These are phyloP conservation scores for Fraxinus baroniana DNA, from an alignment of 305 asterid species.

Conservation along the genomic window DNA sequence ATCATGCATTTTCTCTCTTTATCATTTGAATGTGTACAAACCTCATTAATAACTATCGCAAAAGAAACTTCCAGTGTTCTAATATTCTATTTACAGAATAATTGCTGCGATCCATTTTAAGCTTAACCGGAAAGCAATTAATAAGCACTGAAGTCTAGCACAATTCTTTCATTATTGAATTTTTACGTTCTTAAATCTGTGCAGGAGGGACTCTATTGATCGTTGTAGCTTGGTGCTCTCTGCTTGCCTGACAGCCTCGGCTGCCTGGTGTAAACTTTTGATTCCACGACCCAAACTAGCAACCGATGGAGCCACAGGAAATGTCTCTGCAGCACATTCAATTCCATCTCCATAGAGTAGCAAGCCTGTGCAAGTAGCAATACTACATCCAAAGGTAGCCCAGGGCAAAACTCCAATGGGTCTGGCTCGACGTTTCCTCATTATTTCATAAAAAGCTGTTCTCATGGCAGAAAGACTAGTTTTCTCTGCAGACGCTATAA, in stretches of 20 bases:
- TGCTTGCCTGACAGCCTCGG: slow-evolving; percentile 48
- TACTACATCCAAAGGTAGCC: slow-evolving; percentile 83
- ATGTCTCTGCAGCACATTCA: slow-evolving; percentile 84
- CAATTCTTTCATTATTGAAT: slow-evolving; percentile 21
- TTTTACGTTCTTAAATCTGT: slow-evolving; percentile 57
- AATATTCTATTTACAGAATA: background rate
- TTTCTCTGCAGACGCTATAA: slow-evolving; percentile 81
- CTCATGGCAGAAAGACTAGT: slow-evolving; percentile 89
- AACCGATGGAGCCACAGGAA: slow-evolving; percentile 79
- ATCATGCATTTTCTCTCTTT: background rate
- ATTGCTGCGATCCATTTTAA: background rate
- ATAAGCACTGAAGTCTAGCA: background rate
- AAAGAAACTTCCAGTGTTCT: background rate
- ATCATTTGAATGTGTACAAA: background rate
- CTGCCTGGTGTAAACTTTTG: slow-evolving; percentile 61
- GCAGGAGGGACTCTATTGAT: slow-evolving; percentile 57
- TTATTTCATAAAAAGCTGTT: slow-evolving; percentile 80
- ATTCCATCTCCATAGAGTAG: slow-evolving; percentile 81
- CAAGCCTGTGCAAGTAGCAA: slow-evolving; percentile 73
- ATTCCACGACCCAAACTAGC: slow-evolving; percentile 94
- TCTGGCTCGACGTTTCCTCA: slow-evolving; percentile 62
- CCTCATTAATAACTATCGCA: background rate
- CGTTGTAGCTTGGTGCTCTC: slow-evolving; percentile 68
- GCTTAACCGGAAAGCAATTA: slow-evolving; percentile 9
- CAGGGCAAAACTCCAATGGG: slow-evolving; percentile 66